These are phyloP conservation scores for Suhomyces xylopsoci DNA, from an alignment of 805 yeast species.

Conservation along the genomic window DNA sequence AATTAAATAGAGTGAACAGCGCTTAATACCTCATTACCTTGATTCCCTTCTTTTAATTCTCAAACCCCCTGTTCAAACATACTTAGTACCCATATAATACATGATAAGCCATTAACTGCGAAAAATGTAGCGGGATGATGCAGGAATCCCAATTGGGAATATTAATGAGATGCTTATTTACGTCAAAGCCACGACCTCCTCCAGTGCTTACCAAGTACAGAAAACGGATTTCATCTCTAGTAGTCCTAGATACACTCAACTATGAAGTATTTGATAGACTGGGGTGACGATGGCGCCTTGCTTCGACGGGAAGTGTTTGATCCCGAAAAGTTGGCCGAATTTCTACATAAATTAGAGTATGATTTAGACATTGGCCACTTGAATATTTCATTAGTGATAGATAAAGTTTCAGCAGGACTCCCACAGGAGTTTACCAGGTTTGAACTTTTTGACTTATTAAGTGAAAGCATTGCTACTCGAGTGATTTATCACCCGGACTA, in stretches of 20 bases:
- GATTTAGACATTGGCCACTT: constrained; percentile 8
- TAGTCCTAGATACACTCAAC: neutral
- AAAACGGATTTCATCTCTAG: neutral
- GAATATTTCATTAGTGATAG: constrained; percentile 7
- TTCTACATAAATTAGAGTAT: constrained; percentile 4
- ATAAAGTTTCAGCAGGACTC: constrained; percentile 9
- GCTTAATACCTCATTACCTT: neutral
- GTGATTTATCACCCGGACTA: constrained; percentile 35
- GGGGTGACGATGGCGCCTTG: neutral
- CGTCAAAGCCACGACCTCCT: neutral
- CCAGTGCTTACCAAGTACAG: neutral
- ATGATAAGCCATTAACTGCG: neutral
- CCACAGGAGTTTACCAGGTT: constrained; percentile 11
- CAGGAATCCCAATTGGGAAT: neutral
- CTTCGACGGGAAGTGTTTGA: neutral
- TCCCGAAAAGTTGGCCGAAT: constrained; percentile 2
- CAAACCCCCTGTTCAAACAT: neutral
- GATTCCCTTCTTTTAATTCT: neutral
- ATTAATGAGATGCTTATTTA: neutral
- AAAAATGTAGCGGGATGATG: neutral
- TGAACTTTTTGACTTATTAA: constrained; percentile 26
- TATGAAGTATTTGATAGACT: neutral
- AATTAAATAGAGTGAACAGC: neutral
- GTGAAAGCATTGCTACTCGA: constrained; percentile 34
- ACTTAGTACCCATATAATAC: neutral